Evolutionary conservation across 768 basidiomycete genomes (phyloP).

Genomic region (Suillus clintonianus): DNA sequence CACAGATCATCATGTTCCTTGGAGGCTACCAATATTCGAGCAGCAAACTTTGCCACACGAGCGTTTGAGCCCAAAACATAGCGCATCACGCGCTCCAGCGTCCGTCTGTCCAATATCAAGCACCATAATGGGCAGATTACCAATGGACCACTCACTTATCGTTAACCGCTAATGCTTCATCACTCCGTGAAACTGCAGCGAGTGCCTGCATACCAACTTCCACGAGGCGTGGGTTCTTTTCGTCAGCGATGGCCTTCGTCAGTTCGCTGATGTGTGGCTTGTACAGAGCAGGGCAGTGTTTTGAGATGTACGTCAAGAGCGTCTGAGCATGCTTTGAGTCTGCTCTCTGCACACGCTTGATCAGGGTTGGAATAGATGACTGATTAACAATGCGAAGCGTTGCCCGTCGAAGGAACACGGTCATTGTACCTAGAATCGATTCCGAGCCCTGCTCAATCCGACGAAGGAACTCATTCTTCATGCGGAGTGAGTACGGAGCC

Average conservation of each 20-base stretch:
- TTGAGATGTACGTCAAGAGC: conserved; percentile 64
- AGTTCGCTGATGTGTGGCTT: conserved; percentile 78
- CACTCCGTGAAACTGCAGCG: conserved; percentile 62
- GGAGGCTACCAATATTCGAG: conserved; percentile 66
- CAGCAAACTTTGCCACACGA: conserved; percentile 83
- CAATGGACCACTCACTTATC: conserved; percentile 61
- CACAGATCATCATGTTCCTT: conserved; percentile 55
- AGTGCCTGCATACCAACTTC: conserved; percentile 79
- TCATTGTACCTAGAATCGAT: conserved; percentile 66
- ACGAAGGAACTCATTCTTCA: conserved; percentile 75
- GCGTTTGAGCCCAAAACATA: conserved; percentile 60
- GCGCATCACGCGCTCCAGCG: conserved; percentile 61
- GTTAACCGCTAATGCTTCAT: conserved; percentile 53
- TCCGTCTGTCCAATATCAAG: conserved; percentile 47
- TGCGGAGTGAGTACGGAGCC: background rate
- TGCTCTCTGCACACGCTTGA: conserved; percentile 64
- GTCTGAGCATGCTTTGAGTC: conserved; percentile 46
- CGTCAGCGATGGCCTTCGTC: conserved; percentile 68
- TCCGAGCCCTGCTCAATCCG: conserved; percentile 73
- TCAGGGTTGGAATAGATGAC: conserved; percentile 79
- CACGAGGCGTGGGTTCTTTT: conserved; percentile 52
- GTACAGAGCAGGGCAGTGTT: conserved; percentile 72
- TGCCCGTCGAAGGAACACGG: conserved; percentile 65
- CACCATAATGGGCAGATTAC: background rate
- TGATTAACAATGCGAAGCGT: conserved; percentile 79